Percentiles rank a stretch among this genome's conserved stretches.
Evolutionary conservation across 352 stramenopile species (phyloP).

Genomic region (Peronospora tabacina): DNA sequence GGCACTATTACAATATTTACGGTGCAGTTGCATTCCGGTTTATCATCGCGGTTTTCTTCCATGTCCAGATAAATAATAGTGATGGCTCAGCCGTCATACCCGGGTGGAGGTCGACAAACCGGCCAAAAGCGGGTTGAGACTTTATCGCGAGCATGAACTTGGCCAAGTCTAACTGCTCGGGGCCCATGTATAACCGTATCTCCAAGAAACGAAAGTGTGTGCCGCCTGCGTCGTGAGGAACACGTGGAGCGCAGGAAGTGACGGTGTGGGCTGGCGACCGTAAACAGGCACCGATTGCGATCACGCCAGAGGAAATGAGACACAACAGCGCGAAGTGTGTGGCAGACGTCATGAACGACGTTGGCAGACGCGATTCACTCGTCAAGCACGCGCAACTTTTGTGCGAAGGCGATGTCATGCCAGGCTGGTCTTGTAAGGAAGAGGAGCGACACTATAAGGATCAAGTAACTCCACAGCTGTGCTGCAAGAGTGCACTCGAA

Average conservation of each 20-base stretch:
- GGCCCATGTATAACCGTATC: not conserved
- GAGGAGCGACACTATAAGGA: not conserved
- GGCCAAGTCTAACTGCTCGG: not conserved
- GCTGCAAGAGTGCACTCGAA: too few species aligned
- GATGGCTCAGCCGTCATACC: too few species aligned
- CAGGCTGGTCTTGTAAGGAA: too few species aligned
- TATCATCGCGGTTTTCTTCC: too few species aligned
- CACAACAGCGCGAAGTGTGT: not conserved
- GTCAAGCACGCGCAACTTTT: not conserved
- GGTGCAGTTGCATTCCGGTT: too few species aligned
- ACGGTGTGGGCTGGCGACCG: not conserved
- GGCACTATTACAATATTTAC: too few species aligned
- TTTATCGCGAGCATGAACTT: not conserved
- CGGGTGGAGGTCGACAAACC: not conserved
- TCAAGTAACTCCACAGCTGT: too few species aligned
- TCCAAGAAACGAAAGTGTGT: not conserved
- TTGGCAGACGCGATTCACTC: not conserved
- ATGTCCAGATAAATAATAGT: too few species aligned
- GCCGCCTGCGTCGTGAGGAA: too few species aligned
- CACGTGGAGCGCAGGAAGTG: not conserved
- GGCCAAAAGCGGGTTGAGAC: not conserved
- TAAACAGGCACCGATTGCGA: not conserved
- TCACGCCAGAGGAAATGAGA: not conserved
- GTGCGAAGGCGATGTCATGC: too few species aligned
- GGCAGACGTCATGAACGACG: not conserved